Evolutionary conservation across 805 yeast species (phyloP).

Genomic region (Saccharomycopsis capsularis): DNA sequence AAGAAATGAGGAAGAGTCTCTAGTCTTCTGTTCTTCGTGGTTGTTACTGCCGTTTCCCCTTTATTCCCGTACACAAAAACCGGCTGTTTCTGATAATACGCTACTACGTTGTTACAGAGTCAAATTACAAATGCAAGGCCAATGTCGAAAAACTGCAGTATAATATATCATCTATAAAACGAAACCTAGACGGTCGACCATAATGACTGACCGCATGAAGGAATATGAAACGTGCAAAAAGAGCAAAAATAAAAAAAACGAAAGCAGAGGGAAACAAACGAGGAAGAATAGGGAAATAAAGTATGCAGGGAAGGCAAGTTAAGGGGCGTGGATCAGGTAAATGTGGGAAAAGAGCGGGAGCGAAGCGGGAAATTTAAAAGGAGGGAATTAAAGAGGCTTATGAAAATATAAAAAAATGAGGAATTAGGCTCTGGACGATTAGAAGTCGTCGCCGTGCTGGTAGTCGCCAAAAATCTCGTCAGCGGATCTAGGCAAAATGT

Average conservation of each 20-base stretch:
- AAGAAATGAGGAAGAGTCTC: too few species aligned
- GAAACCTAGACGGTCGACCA: background rate
- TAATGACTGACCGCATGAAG: background rate
- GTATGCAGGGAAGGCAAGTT: too few species aligned
- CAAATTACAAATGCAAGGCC: background rate
- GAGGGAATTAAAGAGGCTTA: background rate
- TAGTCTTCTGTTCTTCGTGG: too few species aligned
- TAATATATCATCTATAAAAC: background rate
- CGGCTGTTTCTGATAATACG: background rate
- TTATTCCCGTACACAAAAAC: too few species aligned
- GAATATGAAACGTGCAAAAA: background rate
- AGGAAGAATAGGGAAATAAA: background rate
- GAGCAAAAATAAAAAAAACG: background rate
- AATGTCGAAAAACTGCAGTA: background rate
- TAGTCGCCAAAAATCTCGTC: conserved; percentile 19
- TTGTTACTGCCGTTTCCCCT: background rate
- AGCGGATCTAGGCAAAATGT: conserved; percentile 13
- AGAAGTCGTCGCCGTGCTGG: conserved; percentile 17
- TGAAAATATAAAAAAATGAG: background rate
- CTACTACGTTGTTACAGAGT: background rate
- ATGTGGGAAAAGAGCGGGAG: background rate
- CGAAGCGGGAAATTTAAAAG: background rate
- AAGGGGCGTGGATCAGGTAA: background rate
- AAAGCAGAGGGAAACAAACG: background rate
- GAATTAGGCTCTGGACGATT: background rate